These are phyloP conservation scores for Rhodotorula sp. DNA, from an alignment of 1,284 basidiomycete genomes.

Conservation along the genomic window DNA sequence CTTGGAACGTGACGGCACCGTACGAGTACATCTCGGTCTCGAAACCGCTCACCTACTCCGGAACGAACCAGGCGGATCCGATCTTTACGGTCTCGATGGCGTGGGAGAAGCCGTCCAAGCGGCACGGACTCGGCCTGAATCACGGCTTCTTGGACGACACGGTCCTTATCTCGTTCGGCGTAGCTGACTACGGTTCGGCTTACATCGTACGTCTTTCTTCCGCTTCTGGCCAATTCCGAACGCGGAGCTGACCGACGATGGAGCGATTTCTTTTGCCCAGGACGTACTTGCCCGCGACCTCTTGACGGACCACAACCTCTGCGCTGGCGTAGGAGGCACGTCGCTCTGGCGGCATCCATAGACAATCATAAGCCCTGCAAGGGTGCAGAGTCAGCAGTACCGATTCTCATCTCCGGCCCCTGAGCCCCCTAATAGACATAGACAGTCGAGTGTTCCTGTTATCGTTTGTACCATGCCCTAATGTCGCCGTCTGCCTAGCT, in stretches of 20 bases:
- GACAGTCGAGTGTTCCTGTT: not conserved
- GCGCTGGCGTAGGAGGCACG: conserved; percentile 17
- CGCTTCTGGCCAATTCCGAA: not conserved
- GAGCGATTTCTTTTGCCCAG: not conserved
- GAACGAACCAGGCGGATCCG: conserved; percentile 38
- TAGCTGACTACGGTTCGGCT: conserved; percentile 15
- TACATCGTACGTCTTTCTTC: conserved; percentile 12
- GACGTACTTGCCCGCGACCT: conserved; percentile 26
- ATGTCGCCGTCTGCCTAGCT: not conserved
- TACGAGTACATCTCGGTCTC: conserved; percentile 36
- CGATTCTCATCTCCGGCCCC: no score
- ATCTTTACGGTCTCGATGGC: conserved; percentile 36
- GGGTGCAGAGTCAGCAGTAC: no score
- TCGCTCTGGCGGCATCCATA: conserved; percentile 2
- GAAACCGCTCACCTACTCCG: conserved; percentile 31
- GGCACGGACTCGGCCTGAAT: conserved; percentile 30
- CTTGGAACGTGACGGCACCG: conserved; percentile 33
- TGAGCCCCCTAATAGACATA: not conserved
- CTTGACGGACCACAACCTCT: conserved; percentile 27
- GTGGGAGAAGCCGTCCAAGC: conserved; percentile 25
- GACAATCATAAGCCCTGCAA: not conserved
- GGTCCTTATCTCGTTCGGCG: conserved; percentile 31
- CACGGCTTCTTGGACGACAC: conserved; percentile 37
- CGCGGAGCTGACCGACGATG: no score
- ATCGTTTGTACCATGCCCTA: no score